phyloP scores from a whole-genome alignment of 2,329 filamentous ascomycete genomes.

The Helotiales sp. region DNA sequence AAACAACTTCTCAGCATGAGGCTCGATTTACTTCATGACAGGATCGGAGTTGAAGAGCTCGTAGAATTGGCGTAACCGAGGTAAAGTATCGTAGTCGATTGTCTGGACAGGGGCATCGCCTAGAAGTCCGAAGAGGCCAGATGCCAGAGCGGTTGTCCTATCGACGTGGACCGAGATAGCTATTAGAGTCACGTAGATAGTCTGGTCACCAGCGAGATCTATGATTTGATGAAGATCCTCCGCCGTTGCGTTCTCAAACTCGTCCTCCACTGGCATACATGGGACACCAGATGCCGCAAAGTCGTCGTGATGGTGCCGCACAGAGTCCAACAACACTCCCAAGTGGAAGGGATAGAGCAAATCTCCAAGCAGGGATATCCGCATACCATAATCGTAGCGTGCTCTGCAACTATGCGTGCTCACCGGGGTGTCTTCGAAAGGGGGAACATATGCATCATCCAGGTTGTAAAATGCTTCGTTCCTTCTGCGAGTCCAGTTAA shows the following conservation, averaged over 20 bases:
- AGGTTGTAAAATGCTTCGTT: neutral
- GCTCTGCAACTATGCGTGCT: neutral
- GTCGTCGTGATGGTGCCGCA: neutral
- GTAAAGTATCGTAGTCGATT: neutral
- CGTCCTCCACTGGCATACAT: neutral
- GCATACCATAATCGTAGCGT: neutral
- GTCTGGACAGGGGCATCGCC: neutral
- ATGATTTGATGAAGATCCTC: neutral
- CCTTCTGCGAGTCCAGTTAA: neutral
- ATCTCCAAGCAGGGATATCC: neutral
- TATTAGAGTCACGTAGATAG: neutral
- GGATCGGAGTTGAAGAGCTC: neutral
- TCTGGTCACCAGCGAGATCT: neutral
- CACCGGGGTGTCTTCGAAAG: neutral
- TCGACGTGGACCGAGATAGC: neutral
- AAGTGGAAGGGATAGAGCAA: neutral
- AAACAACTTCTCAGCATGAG: neutral
- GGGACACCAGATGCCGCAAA: neutral
- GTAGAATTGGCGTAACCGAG: neutral
- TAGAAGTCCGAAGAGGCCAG: neutral
- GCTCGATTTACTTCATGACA: neutral
- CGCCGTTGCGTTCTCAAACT: neutral
- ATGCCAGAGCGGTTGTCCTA: neutral
- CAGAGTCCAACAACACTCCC: neutral
- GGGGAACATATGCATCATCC: neutral